A percentile compares a stretch with the other conserved stretches of the same genome.
phyloP scores from a whole-genome alignment of 257 asterid genomes.

The Nicotiana noctiflora region DNA sequence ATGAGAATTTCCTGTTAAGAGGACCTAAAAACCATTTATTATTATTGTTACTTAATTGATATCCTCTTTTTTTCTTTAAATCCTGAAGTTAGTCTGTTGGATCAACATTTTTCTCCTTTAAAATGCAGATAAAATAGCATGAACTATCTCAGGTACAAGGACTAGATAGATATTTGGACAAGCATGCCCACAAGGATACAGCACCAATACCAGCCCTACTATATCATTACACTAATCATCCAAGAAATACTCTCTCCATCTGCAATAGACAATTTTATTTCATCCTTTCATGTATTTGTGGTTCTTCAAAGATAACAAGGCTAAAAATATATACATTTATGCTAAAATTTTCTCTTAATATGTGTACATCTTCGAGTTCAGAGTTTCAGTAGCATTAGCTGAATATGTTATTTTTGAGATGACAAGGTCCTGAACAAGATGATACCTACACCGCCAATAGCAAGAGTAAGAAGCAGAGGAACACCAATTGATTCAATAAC shows the following conservation, averaged over 20 bases:
- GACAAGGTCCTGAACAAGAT: constrained; percentile 47
- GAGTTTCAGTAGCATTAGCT: background rate
- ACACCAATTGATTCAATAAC: constrained; percentile 38
- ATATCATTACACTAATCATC: background rate
- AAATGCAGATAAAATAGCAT: background rate
- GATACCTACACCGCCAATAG: constrained; percentile 65
- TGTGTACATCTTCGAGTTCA: background rate
- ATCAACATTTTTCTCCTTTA: background rate
- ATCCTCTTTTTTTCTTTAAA: background rate
- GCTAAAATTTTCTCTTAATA: background rate
- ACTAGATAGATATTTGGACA: background rate
- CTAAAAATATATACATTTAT: background rate
- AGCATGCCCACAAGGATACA: background rate
- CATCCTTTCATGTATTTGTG: background rate
- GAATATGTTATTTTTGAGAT: constrained; percentile 28
- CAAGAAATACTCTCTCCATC: background rate
- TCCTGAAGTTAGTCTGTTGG: background rate
- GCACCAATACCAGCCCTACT: background rate
- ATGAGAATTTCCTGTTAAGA: background rate
- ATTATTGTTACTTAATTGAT: too few relatives aligned
- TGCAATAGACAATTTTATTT: background rate
- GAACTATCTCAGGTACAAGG: background rate
- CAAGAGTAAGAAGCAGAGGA: constrained; percentile 56
- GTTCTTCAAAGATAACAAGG: background rate
- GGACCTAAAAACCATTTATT: background rate